Evolutionary conservation across 306 rosid species (phyloP).

Genomic region (Begonia masoniana): DNA sequence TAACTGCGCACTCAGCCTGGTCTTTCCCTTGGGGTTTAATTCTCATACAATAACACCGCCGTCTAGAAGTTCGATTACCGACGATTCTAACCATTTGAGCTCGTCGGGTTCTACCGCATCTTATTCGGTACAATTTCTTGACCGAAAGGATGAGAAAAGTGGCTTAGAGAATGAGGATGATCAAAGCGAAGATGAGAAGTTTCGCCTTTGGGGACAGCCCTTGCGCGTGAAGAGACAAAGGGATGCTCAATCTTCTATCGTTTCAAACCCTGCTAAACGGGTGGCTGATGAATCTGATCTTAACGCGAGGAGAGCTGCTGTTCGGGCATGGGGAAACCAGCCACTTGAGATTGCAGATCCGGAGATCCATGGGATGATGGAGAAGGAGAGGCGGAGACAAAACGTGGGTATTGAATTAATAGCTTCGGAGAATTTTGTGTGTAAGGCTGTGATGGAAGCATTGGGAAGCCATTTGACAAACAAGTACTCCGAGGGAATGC

Average conservation of each 20-base stretch:
- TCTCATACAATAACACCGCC: conserved; percentile 26
- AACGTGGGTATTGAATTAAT: conserved; percentile 60
- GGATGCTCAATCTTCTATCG: conserved; percentile 17
- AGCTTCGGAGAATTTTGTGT: conserved; percentile 79
- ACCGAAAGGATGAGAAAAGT: conserved; percentile 20
- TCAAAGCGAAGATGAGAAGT: conserved; percentile 34
- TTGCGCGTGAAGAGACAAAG: conserved; percentile 37
- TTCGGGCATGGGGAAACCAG: conserved; percentile 58
- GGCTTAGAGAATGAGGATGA: conserved; percentile 23
- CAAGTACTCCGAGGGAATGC: conserved; percentile 79
- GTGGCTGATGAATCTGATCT: conserved; percentile 22
- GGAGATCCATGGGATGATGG: conserved; percentile 48
- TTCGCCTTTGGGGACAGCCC: conserved; percentile 42
- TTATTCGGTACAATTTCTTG: conserved; percentile 20
- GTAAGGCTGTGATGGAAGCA: conserved; percentile 84
- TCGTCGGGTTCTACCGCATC: conserved; percentile 13
- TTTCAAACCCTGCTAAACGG: conserved; percentile 27
- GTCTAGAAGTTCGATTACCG: conserved; percentile 16
- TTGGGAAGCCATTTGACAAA: conserved; percentile 76
- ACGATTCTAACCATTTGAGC: conserved; percentile 14
- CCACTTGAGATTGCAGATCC: conserved; percentile 54
- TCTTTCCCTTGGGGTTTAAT: conserved; percentile 43
- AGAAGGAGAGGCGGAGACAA: conserved; percentile 61
- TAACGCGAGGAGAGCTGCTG: conserved; percentile 23
- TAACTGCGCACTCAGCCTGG: conserved; percentile 34